Base-by-base conservation (phyloP, 148 eudicot genomes). In the Cornus florida region DNA sequence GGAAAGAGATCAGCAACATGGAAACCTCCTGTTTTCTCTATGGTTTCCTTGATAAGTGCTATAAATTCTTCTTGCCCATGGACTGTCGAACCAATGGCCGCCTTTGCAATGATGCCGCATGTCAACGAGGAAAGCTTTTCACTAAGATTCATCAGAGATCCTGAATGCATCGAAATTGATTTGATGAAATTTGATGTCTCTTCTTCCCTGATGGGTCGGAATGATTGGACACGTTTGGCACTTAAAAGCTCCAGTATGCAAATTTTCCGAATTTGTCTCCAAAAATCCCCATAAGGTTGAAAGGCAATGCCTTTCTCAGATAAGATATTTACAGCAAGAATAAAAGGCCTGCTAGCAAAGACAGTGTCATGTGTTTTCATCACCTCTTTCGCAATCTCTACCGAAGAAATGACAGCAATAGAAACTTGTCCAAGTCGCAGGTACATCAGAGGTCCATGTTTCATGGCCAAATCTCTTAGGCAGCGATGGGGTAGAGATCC, bases 321-420 rank as follows among this genome's bases (percentile, higher is more conserved):
- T 53, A 75, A 62, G 16, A 75, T 62, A 9, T 62, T 46, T 3
- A 39, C 28, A 7, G 77, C 23, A 56, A 74, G 41, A 23, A 74
- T 43, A 65, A 56, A 56, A 16, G 77, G 77, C 67, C 77, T 74
- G 60, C 41, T 48, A 22, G 77, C 77, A 17, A 75, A 75, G 20
- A 24, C 65, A 64, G 62, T 75, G 13, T 75, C 77, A 24, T 75
- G 64, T 16, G 10, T 75, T 75, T 75, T 75, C 69, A 75, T 75
- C 48, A 43, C 69, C 14, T 74, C 77, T 74, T 74, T 66, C 19
- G 38, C 38, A 5, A 75, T 46, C 19, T 75, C 39, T 64, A 53
- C 16, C 7, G 69, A 75, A 17, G 77, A 75, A 35, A 75, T 38
- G 31, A 75, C 39, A 7, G 62, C 77, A 10, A 48, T 67, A 59